Percentiles rank a stretch among this genome's conserved stretches.
Evolutionary conservation across 192 early-diverging fungal genomes (phyloP).

Genomic region (Phlyctochytrium arcticum): DNA sequence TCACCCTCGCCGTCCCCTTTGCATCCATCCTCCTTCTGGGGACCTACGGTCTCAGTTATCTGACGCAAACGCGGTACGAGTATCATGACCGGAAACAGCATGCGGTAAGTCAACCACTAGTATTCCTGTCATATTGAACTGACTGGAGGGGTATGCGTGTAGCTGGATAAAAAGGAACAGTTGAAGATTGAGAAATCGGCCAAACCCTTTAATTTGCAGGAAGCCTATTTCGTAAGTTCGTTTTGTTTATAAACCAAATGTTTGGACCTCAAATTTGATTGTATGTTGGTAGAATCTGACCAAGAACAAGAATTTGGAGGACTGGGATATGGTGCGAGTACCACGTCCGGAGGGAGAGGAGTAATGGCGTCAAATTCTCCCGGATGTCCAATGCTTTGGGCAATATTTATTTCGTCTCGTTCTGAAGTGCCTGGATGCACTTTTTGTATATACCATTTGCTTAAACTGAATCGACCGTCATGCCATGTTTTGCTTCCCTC

Average conservation of each 20-base stretch:
- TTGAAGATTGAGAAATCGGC: conserved; percentile 21
- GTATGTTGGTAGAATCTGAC: conserved; percentile 26
- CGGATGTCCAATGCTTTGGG: too few relatives aligned
- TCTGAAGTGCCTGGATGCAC: too few relatives aligned
- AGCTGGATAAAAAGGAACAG: conserved; percentile 33
- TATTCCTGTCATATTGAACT: neutral
- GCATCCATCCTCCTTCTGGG: conserved; percentile 60
- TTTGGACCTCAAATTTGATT: neutral
- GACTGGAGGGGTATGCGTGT: neutral
- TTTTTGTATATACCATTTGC: too few relatives aligned
- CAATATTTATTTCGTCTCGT: too few relatives aligned
- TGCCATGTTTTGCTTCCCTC: too few relatives aligned
- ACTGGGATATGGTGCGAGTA: conserved; percentile 40
- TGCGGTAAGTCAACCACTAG: conserved; percentile 31
- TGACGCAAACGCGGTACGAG: conserved; percentile 76
- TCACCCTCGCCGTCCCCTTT: conserved; percentile 33
- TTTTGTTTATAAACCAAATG: neutral
- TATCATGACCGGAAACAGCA: conserved; percentile 58
- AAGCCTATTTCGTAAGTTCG: conserved; percentile 36
- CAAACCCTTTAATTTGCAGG: conserved; percentile 31
- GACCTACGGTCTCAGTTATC: conserved; percentile 64
- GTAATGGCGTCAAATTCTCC: too few relatives aligned
- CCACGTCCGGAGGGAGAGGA: conserved; percentile 26
- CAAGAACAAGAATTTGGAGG: conserved; percentile 19
- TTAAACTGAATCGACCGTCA: too few relatives aligned